Evolutionary conservation across 2,329 filamentous ascomycete species (phyloP).

Genomic region (Ceratocystis destructans): DNA sequence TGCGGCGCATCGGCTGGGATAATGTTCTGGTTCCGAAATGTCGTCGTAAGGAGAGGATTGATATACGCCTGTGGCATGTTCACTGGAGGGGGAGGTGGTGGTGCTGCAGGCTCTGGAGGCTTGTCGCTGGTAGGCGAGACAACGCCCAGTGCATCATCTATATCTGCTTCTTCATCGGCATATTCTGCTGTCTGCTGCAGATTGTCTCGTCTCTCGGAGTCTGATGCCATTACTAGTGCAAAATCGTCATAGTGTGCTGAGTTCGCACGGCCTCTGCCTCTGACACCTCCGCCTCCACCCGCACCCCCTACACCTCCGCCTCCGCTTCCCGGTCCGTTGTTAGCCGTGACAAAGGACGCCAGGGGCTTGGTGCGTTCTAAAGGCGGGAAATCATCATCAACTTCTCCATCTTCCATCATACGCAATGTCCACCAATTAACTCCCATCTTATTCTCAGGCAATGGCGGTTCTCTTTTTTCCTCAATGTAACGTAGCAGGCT

Average conservation of each 20-base stretch:
- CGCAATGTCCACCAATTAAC: conserved; percentile 72
- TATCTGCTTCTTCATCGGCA: conserved; percentile 40
- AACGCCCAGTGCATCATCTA: conserved; percentile 23
- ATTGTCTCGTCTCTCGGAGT: conserved; percentile 55
- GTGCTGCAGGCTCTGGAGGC: conserved; percentile 27
- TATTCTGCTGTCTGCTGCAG: conserved; percentile 49
- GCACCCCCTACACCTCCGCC: conserved; percentile 46
- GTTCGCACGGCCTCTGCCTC: conserved; percentile 37
- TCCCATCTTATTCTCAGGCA: conserved; percentile 53
- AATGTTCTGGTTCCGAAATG: conserved; percentile 36
- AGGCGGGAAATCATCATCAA: conserved; percentile 73
- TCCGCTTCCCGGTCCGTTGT: conserved; percentile 43
- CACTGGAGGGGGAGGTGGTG: conserved; percentile 26
- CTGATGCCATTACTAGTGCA: conserved; percentile 58
- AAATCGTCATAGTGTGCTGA: conserved; percentile 74
- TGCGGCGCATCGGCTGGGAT: conserved; percentile 44
- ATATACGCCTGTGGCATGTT: conserved; percentile 23
- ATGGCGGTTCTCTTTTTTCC: conserved; percentile 55
- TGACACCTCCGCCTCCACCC: conserved; percentile 37
- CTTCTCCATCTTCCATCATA: conserved; percentile 74
- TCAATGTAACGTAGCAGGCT: conserved; percentile 66
- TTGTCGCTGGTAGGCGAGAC: conserved; percentile 20
- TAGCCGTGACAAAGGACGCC: conserved; percentile 68
- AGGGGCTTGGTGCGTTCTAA: conserved; percentile 60
- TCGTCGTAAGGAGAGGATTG: conserved; percentile 48